phyloP scores from a whole-genome alignment of 768 basidiomycete genomes.

The Lactarius akahatsu region DNA sequence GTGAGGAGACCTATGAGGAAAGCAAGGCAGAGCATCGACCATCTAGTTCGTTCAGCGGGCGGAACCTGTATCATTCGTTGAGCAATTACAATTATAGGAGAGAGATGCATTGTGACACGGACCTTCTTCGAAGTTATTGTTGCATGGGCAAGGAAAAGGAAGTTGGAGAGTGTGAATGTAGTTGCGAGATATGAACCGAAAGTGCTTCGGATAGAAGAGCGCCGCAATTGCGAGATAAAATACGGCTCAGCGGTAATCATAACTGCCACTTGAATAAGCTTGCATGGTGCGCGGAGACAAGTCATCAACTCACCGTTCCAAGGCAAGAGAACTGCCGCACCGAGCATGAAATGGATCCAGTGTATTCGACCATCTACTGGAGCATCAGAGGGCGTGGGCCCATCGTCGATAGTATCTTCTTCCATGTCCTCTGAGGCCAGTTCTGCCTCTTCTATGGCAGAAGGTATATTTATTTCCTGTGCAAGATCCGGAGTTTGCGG shows the following conservation, averaged over 20 bases:
- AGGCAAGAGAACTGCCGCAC: conserved; percentile 75
- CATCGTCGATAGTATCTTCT: conserved; percentile 16
- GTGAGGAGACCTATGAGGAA: conserved; percentile 59
- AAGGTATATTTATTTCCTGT: conserved; percentile 11
- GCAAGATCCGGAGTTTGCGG: conserved; percentile 15
- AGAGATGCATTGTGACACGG: not conserved
- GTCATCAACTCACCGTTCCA: conserved; percentile 74
- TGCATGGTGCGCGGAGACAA: not conserved
- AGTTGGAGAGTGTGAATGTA: conserved; percentile 57
- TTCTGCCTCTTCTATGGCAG: conserved; percentile 19
- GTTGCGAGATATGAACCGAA: conserved; percentile 49
- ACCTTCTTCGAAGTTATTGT: conserved; percentile 67
- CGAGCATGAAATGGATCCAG: conserved; percentile 72
- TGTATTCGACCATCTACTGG: conserved; percentile 47
- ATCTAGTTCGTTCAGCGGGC: conserved; percentile 56
- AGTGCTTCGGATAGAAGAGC: conserved; percentile 52
- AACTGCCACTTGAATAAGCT: conserved; percentile 45
- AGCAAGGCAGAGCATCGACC: conserved; percentile 50
- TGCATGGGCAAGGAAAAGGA: conserved; percentile 71
- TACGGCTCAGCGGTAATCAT: conserved; percentile 85
- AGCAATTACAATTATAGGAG: conserved; percentile 6
- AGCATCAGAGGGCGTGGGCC: not conserved
- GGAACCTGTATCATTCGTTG: conserved; percentile 46
- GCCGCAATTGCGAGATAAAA: conserved; percentile 67
- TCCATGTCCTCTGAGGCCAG: conserved; percentile 10